phyloP scores from a whole-genome alignment of 208 protist genomes.

The Phytomonas sp. region DNA sequence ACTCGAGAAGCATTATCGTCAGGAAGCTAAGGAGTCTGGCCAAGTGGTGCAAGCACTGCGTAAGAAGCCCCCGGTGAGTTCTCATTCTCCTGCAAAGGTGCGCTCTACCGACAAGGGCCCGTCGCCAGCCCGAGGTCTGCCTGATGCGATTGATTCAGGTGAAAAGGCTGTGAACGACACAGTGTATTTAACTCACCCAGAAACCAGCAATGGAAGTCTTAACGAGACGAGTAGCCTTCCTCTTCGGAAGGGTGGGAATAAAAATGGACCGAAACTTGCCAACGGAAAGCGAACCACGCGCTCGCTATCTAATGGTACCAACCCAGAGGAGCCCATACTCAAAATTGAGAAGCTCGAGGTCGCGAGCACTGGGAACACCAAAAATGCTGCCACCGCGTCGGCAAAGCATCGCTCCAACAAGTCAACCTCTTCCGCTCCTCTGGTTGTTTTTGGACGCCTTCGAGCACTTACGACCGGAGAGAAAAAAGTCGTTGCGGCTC shows the following conservation, averaged over 20 bases:
- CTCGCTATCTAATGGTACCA: not conserved
- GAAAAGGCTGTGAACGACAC: not conserved
- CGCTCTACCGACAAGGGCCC: not conserved
- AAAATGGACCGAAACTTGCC: not conserved
- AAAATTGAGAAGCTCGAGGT: slow-evolving; percentile 12
- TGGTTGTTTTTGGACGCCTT: slow-evolving; percentile 18
- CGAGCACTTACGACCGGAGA: slow-evolving; percentile 18
- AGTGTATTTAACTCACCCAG: not conserved
- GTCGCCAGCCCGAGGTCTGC: not conserved
- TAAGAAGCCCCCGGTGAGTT: slow-evolving; percentile 22
- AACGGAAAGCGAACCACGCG: not conserved
- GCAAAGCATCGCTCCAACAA: not conserved
- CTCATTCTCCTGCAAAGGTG: not conserved
- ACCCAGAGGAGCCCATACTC: not conserved
- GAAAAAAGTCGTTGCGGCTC: slow-evolving; percentile 57
- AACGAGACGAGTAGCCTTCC: not conserved
- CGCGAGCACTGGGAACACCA: not conserved
- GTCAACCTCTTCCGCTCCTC: not conserved
- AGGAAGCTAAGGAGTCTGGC: slow-evolving; percentile 35
- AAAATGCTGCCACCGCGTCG: not conserved
- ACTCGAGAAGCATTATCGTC: slow-evolving; percentile 39
- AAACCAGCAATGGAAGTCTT: not conserved
- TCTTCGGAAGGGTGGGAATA: not conserved
- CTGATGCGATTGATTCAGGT: not conserved
- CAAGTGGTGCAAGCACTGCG: slow-evolving; percentile 46